phyloP scores from a whole-genome alignment of 2,329 filamentous ascomycete genomes.

The Phoma sp. region DNA sequence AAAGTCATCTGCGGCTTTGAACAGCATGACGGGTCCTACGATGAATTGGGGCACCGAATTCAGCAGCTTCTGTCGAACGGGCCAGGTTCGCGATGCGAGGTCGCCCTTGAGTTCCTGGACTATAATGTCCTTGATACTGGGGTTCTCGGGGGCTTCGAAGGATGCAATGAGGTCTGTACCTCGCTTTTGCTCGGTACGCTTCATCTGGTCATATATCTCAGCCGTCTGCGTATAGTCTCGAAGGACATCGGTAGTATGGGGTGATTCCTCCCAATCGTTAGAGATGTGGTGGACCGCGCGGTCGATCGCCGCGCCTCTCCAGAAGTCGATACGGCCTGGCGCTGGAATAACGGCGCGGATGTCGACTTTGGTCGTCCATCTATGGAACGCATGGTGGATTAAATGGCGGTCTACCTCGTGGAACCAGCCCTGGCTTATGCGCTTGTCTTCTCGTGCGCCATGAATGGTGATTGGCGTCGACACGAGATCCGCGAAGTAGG shows the following conservation, averaged over 20 bases:
- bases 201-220: not conserved
- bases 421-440: not conserved
- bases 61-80: not conserved
- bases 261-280: not conserved
- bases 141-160: not conserved
- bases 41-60: not conserved
- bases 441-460: not conserved
- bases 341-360: not conserved
- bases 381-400: not conserved
- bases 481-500: not conserved
- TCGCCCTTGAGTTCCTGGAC: not conserved
- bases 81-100: not conserved
- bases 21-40: not conserved
- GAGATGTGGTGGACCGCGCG: not conserved
- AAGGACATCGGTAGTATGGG: not conserved
- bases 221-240: not conserved
- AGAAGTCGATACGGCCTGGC: not conserved
- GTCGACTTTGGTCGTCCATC: not conserved
- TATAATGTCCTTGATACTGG: not conserved
- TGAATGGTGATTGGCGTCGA: not conserved
- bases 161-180: conserved; percentile 1
- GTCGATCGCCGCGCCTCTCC: not conserved
- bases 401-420: not conserved
- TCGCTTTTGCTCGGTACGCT: not conserved
- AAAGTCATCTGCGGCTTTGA: not conserved